Evolutionary conservation across 495 filamentous ascomycete genomes (phyloP).

Genomic region (Zalerion maritima): DNA sequence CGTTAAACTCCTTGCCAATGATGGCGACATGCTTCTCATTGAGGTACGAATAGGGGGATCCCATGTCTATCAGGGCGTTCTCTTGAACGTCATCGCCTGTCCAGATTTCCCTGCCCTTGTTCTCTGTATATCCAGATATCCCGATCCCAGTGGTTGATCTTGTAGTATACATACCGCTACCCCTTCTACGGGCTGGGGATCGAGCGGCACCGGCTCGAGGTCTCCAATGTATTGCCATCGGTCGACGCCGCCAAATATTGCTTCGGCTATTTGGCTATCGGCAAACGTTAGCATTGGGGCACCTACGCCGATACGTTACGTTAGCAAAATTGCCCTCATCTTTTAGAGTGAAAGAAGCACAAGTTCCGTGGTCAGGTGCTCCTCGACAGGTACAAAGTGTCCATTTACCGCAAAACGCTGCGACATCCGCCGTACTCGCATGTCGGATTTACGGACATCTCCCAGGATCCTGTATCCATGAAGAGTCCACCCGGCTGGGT

Average conservation of each 20-base stretch:
- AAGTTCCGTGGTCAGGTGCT: too few relatives aligned
- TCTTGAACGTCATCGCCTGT: conserved; percentile 20
- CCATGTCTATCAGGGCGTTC: conserved; percentile 26
- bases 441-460: too few relatives aligned
- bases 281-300: too few relatives aligned
- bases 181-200: too few relatives aligned
- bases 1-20: conserved; percentile 20
- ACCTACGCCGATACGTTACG: too few relatives aligned
- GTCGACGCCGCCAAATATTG: conserved; percentile 31
- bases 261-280: conserved; percentile 20
- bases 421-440: too few relatives aligned
- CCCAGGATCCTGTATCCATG: too few relatives aligned
- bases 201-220: conserved; percentile 26
- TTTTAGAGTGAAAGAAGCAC: too few relatives aligned
- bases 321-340: too few relatives aligned
- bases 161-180: conserved; percentile 12
- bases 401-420: too few relatives aligned
- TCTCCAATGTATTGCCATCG: conserved; percentile 26
- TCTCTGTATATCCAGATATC: conserved; percentile 17
- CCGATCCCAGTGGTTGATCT: conserved; percentile 9
- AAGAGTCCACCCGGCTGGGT: too few relatives aligned
- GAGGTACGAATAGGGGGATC: conserved; percentile 28
- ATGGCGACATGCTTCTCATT: conserved; percentile 19
- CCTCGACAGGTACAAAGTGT: too few relatives aligned
- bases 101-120: conserved; percentile 13